A percentile compares a stretch with the other conserved stretches of the same genome.
Conservation (phyloP, 129 eudicot species). For the Gnaphalium uliginosum region DNA sequence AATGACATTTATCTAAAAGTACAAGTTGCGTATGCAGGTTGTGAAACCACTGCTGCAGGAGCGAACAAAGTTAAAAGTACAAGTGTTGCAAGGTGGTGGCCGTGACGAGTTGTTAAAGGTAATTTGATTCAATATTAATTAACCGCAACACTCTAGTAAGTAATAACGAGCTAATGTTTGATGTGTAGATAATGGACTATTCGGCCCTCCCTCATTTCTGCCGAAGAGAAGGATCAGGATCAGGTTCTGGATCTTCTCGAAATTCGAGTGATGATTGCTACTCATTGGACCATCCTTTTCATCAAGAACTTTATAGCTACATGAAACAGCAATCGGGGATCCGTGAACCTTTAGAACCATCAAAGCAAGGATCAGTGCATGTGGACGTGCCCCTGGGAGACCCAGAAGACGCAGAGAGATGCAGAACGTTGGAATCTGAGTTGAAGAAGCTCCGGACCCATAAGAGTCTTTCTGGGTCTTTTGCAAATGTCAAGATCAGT, state of each 20-base stretch:
- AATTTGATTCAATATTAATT: background rate
- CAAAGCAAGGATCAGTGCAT: constrained; percentile 67
- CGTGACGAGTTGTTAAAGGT: constrained; percentile 72
- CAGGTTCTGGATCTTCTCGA: constrained; percentile 43
- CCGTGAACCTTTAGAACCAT: constrained; percentile 35
- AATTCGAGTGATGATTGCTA: constrained; percentile 39
- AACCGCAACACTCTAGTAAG: background rate
- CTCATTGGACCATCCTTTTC: constrained; percentile 65
- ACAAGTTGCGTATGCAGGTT: constrained; percentile 44
- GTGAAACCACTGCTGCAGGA: constrained; percentile 76
- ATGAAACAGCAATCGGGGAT: constrained; percentile 49
- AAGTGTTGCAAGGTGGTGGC: constrained; percentile 67
- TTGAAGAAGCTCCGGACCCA: constrained; percentile 50
- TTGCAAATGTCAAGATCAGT: constrained; percentile 40
- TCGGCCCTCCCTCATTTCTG: constrained; percentile 72
- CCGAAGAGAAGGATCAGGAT: constrained; percentile 49
- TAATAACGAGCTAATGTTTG: background rate
- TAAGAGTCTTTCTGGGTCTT: constrained; percentile 39
- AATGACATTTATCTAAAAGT: background rate
- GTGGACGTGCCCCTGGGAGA: constrained; percentile 49
- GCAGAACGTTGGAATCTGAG: constrained; percentile 54
- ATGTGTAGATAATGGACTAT: constrained; percentile 65
- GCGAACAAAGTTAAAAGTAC: constrained; percentile 62
- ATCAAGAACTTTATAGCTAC: constrained; percentile 66
- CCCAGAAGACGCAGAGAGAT: constrained; percentile 35